phyloP scores from a whole-genome alignment of 2,329 filamentous ascomycete genomes.

The Aspergillus flavus region DNA sequence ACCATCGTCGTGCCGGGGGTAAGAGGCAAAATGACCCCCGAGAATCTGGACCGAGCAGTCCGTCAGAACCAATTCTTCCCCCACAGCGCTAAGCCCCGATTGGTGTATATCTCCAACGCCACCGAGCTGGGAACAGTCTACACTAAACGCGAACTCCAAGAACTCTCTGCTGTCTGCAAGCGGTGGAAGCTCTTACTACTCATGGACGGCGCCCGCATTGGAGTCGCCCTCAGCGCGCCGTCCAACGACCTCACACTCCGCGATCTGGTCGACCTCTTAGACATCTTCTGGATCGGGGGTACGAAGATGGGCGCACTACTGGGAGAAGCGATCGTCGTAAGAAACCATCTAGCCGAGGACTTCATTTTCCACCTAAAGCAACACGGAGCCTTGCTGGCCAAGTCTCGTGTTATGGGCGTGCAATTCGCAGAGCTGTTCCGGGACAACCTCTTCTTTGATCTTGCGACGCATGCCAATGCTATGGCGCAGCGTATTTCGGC shows the following conservation, averaged over 20 bases:
- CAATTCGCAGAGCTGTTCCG: slow-evolving; percentile 56
- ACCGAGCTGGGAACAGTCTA: slow-evolving; percentile 56
- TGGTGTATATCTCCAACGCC: slow-evolving; percentile 58
- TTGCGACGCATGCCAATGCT: slow-evolving; percentile 49
- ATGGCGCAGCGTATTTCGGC: slow-evolving; percentile 50
- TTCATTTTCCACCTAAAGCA: slow-evolving; percentile 58
- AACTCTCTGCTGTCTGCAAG: slow-evolving; percentile 49
- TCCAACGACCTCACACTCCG: slow-evolving; percentile 48
- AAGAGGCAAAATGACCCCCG: slow-evolving; percentile 53
- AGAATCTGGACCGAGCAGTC: slow-evolving; percentile 45
- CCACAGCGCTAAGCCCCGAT: slow-evolving; percentile 54
- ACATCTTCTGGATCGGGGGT: slow-evolving; percentile 59
- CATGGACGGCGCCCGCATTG: slow-evolving; percentile 54
- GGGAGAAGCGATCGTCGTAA: slow-evolving; percentile 55
- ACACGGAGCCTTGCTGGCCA: slow-evolving; percentile 54
- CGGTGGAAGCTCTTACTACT: slow-evolving; percentile 47
- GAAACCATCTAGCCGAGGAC: slow-evolving; percentile 48
- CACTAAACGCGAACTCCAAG: slow-evolving; percentile 45
- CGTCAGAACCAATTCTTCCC: slow-evolving; percentile 56
- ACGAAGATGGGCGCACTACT: slow-evolving; percentile 56
- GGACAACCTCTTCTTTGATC: slow-evolving; percentile 49
- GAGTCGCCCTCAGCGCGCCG: slow-evolving; percentile 46
- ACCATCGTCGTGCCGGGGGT: slow-evolving; percentile 52
- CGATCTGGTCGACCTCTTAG: slow-evolving; percentile 52
- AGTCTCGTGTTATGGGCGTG: slow-evolving; percentile 52